Base-by-base conservation (phyloP, 2,329 filamentous ascomycete species). In the Cercospora nicotianae region DNA sequence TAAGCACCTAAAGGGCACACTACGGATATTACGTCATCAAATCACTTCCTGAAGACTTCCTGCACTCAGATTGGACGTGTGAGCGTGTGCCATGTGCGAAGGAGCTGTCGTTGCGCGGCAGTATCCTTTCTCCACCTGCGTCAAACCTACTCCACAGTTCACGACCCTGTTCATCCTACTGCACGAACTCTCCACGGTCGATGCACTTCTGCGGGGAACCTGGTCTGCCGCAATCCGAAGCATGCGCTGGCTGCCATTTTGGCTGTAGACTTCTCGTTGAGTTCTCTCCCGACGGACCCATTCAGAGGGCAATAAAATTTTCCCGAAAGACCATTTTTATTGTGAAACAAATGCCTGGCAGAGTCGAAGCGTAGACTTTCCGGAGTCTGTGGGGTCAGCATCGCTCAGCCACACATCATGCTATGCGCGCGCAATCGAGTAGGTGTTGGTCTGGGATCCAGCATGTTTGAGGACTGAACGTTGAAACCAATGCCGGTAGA, bases 121-220 rank as follows among this genome's bases (percentile, higher is more conserved):
- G 16, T 60, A 59, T 53, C 60, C 65, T 67, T 28, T 63, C 65
- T 36, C 62, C 66, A 68, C 23, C 53, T 18, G 23, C 28, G 45
- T 68, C 45, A 58, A 65, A 68, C 66, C 60, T 53, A 57, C 66
- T 65, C 66, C 66, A 68, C 66, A 65, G 16, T 60, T 48, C 30
- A 51, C 59, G 39, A 65, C 42, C 36, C 64, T 23, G 60, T 57
- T 18, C 53, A 30, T 58, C 12, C 33, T 39, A n/a, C 59, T 61
- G 59, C 59, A 48, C 61, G 60, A 55, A 12, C 33, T 51, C 48
- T 16, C 28, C 61, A 48, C 31, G 42, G 13, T 28, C 18, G 26
- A 36, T 18, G n/a, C 59, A 23, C 31, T n/a, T 62, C 55, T 68
- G 66, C 66, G 66, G 66, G 66, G 66, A 68, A 68, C 62, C 63